Conservation (phyloP, 495 filamentous ascomycete species). For the Cercophora samala region DNA sequence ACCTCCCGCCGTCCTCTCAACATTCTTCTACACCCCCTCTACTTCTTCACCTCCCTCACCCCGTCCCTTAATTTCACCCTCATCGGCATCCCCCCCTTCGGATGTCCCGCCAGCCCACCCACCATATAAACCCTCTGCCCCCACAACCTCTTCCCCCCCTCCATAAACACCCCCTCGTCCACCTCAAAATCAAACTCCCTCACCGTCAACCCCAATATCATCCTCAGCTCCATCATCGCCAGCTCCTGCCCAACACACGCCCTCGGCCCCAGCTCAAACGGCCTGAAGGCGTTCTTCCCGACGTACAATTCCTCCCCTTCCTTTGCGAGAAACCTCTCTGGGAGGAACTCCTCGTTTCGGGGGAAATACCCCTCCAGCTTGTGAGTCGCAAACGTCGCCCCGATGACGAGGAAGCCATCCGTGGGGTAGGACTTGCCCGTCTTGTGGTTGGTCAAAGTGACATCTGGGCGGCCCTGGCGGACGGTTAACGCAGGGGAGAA, state of each 20-base stretch:
- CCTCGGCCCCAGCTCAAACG: constrained; percentile 44
- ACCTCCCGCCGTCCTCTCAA: background rate
- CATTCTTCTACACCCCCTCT: background rate
- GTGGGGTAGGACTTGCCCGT: background rate
- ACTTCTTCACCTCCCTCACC: background rate
- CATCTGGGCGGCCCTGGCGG: background rate
- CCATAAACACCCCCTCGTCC: constrained; percentile 19
- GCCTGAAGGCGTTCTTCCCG: constrained; percentile 29
- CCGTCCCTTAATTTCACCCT: constrained; percentile 14
- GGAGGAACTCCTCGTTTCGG: background rate
- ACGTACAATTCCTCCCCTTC: background rate
- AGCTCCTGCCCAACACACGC: constrained; percentile 39
- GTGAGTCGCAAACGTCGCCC: background rate
- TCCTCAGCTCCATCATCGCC: constrained; percentile 2
- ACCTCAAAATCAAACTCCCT: constrained; percentile 9
- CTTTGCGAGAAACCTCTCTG: background rate
- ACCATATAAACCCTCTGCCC: constrained; percentile 20
- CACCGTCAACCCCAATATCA: background rate
- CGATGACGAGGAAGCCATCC: background rate
- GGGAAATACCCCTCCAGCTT: background rate
- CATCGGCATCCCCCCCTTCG: constrained; percentile 17
- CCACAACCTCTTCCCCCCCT: constrained; percentile 22
- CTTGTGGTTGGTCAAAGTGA: background rate
- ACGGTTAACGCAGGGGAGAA: background rate
- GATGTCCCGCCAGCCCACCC: constrained; percentile 13